A percentile compares a stretch with the other conserved stretches of the same genome.
phyloP scores from a whole-genome alignment of 163 green algal species.

The Botryococcus braunii region DNA sequence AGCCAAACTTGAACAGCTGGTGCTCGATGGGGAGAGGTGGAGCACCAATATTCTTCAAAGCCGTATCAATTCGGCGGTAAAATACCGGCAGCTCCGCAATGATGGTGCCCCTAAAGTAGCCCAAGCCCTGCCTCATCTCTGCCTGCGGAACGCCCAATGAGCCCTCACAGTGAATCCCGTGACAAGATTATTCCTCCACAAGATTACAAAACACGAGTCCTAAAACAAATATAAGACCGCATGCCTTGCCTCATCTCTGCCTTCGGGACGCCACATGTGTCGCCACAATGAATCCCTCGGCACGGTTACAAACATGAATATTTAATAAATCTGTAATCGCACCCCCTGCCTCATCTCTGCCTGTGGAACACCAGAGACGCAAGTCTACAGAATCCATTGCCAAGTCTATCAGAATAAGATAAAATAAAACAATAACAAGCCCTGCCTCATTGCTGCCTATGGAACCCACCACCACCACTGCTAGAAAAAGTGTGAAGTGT shows the following conservation, averaged over 20 bases:
- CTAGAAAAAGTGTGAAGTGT: too few relatives aligned
- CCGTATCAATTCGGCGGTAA: constrained; percentile 85
- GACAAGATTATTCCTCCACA: too few relatives aligned
- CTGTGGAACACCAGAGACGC: constrained; percentile 27
- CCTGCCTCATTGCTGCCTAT: constrained; percentile 82
- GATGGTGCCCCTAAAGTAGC: constrained; percentile 86
- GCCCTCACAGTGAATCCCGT: not conserved
- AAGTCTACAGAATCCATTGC: not conserved
- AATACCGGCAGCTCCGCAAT: constrained; percentile 84
- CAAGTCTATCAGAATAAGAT: too few relatives aligned
- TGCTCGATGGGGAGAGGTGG: constrained; percentile 70
- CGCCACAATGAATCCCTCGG: not conserved
- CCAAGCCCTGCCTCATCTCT: constrained; percentile 80
- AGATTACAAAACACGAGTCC: too few relatives aligned
- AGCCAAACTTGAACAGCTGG: constrained; percentile 73
- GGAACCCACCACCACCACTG: too few relatives aligned
- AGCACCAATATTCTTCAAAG: constrained; percentile 78
- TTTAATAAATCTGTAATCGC: constrained; percentile 82
- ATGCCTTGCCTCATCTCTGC: constrained; percentile 84
- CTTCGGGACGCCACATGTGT: constrained; percentile 28
- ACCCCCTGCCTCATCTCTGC: constrained; percentile 84
- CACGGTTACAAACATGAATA: too few relatives aligned
- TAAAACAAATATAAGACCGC: constrained; percentile 82
- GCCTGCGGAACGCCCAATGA: constrained; percentile 45
- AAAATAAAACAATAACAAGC: too few relatives aligned